A percentile compares a stretch with the other conserved stretches of the same genome.
These are phyloP conservation scores for Pythium graminicola DNA, from an alignment of 352 stramenopile genomes.

Conservation along the genomic window DNA sequence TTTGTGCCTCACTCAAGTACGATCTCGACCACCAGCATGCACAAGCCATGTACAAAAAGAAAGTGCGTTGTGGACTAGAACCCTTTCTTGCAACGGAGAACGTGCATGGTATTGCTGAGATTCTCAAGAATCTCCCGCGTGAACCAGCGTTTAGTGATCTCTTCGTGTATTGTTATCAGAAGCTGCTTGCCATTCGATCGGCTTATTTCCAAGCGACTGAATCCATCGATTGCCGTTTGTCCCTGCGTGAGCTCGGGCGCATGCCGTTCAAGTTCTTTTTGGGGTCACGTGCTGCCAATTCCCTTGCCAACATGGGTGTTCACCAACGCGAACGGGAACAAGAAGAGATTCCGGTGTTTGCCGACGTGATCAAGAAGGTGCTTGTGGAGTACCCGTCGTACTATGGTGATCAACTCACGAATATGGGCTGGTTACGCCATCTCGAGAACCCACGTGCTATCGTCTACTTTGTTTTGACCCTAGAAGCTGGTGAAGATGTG, in stretches of 20 bases:
- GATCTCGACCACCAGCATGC: conserved; percentile 66
- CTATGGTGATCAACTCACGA: conserved; percentile 64
- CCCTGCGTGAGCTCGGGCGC: conserved; percentile 39
- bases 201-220: conserved; percentile 55
- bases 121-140: conserved; percentile 71
- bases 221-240: conserved; percentile 39
- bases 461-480: conserved; percentile 54
- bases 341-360: conserved; percentile 39
- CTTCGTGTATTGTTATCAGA: conserved; percentile 65
- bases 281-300: conserved; percentile 43
- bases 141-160: conserved; percentile 71
- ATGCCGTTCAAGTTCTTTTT: conserved; percentile 75
- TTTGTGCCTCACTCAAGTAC: conserved; percentile 76
- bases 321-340: conserved; percentile 37
- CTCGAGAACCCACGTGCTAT: conserved; percentile 45
- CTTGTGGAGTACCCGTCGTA: conserved; percentile 51
- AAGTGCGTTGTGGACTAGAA: conserved; percentile 53
- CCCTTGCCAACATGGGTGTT: conserved; percentile 39
- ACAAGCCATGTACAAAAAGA: conserved; percentile 73
- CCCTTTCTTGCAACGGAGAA: conserved; percentile 62
- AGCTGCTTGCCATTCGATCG: conserved; percentile 40
- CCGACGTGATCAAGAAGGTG: conserved; percentile 62
- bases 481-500: conserved; percentile 48
- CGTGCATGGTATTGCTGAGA: conserved; percentile 62
- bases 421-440: conserved; percentile 52